Percentiles rank a stretch among this genome's conserved stretches.
phyloP scores from a whole-genome alignment of 2,329 filamentous ascomycete genomes.

The Zymoseptoria pseudotritici region DNA sequence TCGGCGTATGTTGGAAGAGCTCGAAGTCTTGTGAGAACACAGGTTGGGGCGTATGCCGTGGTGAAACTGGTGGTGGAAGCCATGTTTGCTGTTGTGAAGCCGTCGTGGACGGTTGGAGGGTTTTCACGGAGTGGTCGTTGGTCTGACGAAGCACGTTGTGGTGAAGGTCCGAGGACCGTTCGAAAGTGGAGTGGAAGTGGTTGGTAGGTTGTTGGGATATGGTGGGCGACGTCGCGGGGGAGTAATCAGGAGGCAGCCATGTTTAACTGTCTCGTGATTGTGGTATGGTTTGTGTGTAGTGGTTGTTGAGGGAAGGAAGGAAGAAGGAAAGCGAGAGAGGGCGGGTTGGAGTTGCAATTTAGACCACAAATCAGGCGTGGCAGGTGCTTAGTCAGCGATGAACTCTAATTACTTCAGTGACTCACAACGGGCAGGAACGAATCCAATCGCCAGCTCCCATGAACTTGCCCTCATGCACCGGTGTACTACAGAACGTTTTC shows the following conservation, averaged over 20 bases:
- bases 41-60: slow-evolving; percentile 44
- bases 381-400: too few species aligned
- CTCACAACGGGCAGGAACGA: too few species aligned
- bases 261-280: slow-evolving; percentile 20
- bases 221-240: slow-evolving; percentile 23
- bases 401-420: too few species aligned
- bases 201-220: slow-evolving; percentile 20
- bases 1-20: slow-evolving; percentile 54
- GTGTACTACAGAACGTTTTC: too few species aligned
- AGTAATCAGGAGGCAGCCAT: slow-evolving; percentile 29
- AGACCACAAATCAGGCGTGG: too few species aligned
- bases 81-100: slow-evolving; percentile 68
- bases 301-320: slow-evolving; percentile 8
- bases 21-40: slow-evolving; percentile 62
- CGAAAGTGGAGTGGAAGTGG: slow-evolving; percentile 20
- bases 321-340: too few species aligned
- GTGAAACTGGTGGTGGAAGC: slow-evolving; percentile 56
- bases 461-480: too few species aligned
- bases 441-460: too few species aligned
- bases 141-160: slow-evolving; percentile 23
- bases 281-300: slow-evolving; percentile 12
- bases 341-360: too few species aligned
- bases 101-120: slow-evolving; percentile 73
- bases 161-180: slow-evolving; percentile 30
- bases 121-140: slow-evolving; percentile 50